Percentiles rank a stretch among this genome's conserved stretches.
Evolutionary conservation across 768 basidiomycete species (phyloP).

Genomic region (Clavaria fumosa): DNA sequence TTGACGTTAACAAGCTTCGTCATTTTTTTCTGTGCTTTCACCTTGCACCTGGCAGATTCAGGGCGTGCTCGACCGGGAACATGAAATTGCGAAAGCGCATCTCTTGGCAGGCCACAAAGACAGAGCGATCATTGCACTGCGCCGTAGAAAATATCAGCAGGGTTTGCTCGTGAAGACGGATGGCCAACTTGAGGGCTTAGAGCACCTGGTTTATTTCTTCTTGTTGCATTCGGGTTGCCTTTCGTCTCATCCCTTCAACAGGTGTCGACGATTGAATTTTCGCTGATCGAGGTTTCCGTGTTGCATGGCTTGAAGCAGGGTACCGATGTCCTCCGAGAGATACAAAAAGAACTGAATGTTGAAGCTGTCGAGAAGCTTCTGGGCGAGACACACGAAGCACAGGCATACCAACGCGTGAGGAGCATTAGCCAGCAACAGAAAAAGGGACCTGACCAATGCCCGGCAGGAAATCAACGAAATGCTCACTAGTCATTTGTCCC

Average conservation of each 20-base stretch:
- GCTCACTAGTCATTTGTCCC: conserved; percentile 62
- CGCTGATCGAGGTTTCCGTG: conserved; percentile 83
- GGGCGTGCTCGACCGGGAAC: conserved; percentile 71
- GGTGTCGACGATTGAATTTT: conserved; percentile 96
- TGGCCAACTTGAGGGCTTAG: conserved; percentile 72
- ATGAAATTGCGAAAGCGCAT: conserved; percentile 76
- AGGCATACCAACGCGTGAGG: conserved; percentile 73
- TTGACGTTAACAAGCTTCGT: no score
- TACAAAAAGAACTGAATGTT: conserved; percentile 85
- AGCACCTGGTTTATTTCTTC: conserved; percentile 54
- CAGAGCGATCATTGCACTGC: conserved; percentile 72
- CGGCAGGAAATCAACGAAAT: conserved; percentile 82
- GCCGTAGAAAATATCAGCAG: conserved; percentile 91
- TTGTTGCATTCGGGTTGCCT: not conserved
- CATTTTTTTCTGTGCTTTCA: not conserved
- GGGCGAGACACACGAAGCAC: conserved; percentile 85
- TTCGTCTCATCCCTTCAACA: conserved; percentile 18
- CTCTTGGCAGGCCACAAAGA: conserved; percentile 73
- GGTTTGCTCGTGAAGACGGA: conserved; percentile 79
- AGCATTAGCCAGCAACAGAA: not conserved
- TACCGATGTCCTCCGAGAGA: conserved; percentile 82
- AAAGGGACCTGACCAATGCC: conserved; percentile 4
- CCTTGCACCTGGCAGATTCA: conserved; percentile 48
- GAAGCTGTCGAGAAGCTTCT: conserved; percentile 90
- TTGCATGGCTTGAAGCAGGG: conserved; percentile 88